These are phyloP conservation scores for Venturia asperata DNA, from an alignment of 2,329 filamentous ascomycete species.

Conservation along the genomic window DNA sequence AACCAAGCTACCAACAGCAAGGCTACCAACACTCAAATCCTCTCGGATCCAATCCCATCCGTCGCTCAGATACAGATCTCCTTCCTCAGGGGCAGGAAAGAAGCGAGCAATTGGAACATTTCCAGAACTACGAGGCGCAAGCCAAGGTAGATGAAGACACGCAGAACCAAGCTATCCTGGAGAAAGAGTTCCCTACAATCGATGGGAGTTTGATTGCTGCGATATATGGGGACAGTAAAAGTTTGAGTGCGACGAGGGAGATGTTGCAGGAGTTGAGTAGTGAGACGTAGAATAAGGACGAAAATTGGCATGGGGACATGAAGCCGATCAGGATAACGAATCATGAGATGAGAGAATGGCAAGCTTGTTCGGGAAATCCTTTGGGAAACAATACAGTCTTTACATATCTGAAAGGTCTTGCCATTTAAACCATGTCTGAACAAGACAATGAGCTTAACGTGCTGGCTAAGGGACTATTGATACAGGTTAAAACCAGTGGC, in stretches of 20 bases:
- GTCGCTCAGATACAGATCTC: slow-evolving; percentile 27
- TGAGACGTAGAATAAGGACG: not conserved
- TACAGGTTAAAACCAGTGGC: no score
- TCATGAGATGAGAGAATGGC: not conserved
- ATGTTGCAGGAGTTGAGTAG: slow-evolving; percentile 36
- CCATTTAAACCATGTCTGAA: not conserved
- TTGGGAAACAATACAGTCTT: not conserved
- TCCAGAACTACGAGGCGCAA: slow-evolving; percentile 34
- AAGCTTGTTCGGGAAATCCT: not conserved
- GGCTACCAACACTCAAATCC: slow-evolving; percentile 4
- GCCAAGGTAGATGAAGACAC: slow-evolving; percentile 25
- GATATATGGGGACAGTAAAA: slow-evolving; percentile 39
- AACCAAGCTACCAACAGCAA: slow-evolving; percentile 8
- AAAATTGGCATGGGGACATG: not conserved
- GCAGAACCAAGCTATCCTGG: slow-evolving; percentile 36
- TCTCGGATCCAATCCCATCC: slow-evolving; percentile 20
- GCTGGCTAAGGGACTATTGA: not conserved
- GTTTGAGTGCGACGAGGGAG: slow-evolving; percentile 38
- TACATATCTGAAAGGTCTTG: not conserved
- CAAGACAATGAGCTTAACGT: not conserved
- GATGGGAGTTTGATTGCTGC: slow-evolving; percentile 40
- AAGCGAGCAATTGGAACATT: slow-evolving; percentile 38
- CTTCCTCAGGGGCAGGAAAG: slow-evolving; percentile 36
- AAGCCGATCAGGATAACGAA: not conserved
- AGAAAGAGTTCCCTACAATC: slow-evolving; percentile 39